Base-by-base conservation (phyloP, 2,329 filamentous ascomycete species). In the Verticillium nubilum region DNA sequence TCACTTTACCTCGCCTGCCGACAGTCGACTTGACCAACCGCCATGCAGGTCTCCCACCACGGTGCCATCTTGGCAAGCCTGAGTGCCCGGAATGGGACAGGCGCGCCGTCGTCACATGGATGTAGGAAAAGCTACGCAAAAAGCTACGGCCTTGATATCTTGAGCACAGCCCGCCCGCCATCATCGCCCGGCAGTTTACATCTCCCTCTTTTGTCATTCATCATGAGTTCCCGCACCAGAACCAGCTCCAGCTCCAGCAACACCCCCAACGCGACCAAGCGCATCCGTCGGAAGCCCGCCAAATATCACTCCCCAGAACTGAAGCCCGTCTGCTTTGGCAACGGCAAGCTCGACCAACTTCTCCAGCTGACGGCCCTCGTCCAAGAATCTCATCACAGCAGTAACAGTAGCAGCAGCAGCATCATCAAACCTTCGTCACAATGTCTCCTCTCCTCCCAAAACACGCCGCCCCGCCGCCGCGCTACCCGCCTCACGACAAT, bases 401-500 rank as follows among this genome's bases (percentile, higher is more conserved):
- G n/a, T n/a, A n/a, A n/a, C n/a, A n/a, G n/a, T n/a, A n/a, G n/a
- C n/a, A n/a, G n/a, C n/a, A n/a, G n/a, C 56, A 52, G 17, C 17
- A 35, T 13, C 28, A 31, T 56, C 31, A 33, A 37, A n/a, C 13
- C 47, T 27, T 15, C 33, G 33, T 15, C 33, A 54, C 52, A 23
- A 26, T 35, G 19, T 31, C 29, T 6, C 57, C 57, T 7, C 55
- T 62, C 0, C 27, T 64, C 12, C 62, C 60, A 23, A 37, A 26
- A 50, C 55, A 50, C 26, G 52, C 58, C 26, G 54, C 50, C 33
- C 52, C 53, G n/a, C 28, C 56, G 54, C 52, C 63, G 19, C 59
- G 53, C 15, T 62, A 64, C 27, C 54, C 56, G 10, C 13, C 54
- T 9, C 75, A 78, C 64, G 75, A 81, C 60, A 67, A 78, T 57